phyloP scores from a whole-genome alignment of 768 basidiomycete species.

The Kwoniella mangroviensis region DNA sequence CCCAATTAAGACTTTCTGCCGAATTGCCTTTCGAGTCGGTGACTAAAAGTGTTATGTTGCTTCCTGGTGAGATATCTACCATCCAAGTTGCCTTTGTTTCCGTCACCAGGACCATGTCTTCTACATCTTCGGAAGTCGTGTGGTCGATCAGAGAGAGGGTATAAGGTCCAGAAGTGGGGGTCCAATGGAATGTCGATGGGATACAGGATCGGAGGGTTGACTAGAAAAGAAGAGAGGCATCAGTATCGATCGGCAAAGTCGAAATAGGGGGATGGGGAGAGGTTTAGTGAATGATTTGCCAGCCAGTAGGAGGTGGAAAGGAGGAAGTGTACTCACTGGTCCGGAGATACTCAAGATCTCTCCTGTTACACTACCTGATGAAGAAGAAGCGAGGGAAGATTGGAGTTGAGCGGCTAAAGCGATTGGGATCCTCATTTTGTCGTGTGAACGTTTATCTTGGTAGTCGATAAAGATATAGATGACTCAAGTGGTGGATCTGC shows the following conservation, averaged over 20 bases:
- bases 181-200: slow-evolving; percentile 22
- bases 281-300: background rate
- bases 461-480: background rate
- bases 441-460: background rate
- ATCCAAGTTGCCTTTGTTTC: slow-evolving; percentile 36
- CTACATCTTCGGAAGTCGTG: background rate
- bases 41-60: slow-evolving; percentile 29
- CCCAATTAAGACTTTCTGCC: slow-evolving; percentile 15
- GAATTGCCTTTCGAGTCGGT: slow-evolving; percentile 35
- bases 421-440: slow-evolving; percentile 17
- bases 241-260: background rate
- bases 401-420: slow-evolving; percentile 19
- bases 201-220: slow-evolving; percentile 17
- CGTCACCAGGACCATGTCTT: slow-evolving; percentile 28
- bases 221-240: background rate
- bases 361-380: background rate
- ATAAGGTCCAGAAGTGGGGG: slow-evolving; percentile 15
- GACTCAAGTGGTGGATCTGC: background rate
- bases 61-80: slow-evolving; percentile 35
- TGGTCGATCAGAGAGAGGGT: slow-evolving; percentile 16
- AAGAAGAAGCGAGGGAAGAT: slow-evolving; percentile 12
- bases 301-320: background rate
- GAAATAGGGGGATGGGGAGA: background rate
- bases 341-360: slow-evolving; percentile 17
- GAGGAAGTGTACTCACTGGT: slow-evolving; percentile 18